Conservation (phyloP, 805 yeast species). For the Isabelozyma heimii region DNA sequence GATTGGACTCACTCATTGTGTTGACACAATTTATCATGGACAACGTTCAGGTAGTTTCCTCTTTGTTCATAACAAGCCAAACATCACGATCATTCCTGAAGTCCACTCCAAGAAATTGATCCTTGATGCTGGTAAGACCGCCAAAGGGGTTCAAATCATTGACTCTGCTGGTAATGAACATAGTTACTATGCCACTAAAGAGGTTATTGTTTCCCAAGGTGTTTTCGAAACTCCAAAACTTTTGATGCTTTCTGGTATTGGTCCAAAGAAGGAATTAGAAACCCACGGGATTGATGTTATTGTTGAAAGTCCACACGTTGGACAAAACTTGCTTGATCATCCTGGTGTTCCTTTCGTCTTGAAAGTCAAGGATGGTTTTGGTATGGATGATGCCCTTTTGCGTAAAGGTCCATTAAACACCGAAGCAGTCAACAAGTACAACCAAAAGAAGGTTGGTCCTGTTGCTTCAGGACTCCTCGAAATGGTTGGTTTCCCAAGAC, state of each 20-base stretch:
- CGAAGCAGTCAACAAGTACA: slow-evolving; percentile 11
- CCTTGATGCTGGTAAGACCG: slow-evolving; percentile 13
- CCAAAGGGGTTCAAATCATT: slow-evolving; percentile 20
- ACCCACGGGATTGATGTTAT: slow-evolving; percentile 19
- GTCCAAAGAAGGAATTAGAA: slow-evolving; percentile 22
- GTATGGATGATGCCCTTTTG: slow-evolving; percentile 16
- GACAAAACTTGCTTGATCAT: slow-evolving; percentile 29
- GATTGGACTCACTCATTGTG: slow-evolving; percentile 17
- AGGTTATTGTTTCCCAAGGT: slow-evolving; percentile 23
- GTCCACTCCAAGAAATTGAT: slow-evolving; percentile 20
- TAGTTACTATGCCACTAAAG: slow-evolving; percentile 18
- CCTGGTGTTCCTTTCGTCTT: slow-evolving; percentile 24
- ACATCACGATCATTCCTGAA: slow-evolving; percentile 20
- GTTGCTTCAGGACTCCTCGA: slow-evolving; percentile 17
- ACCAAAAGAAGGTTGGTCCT: slow-evolving; percentile 13
- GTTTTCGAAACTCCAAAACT: slow-evolving; percentile 28
- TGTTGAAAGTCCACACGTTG: slow-evolving; percentile 25
- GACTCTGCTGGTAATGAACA: slow-evolving; percentile 15
- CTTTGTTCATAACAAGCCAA: slow-evolving; percentile 12
- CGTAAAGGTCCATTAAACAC: slow-evolving; percentile 12
- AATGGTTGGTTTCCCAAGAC: slow-evolving; percentile 19
- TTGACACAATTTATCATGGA: slow-evolving; percentile 17
- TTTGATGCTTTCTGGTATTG: slow-evolving; percentile 27
- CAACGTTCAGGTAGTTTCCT: slow-evolving; percentile 17
- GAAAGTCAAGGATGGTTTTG: slow-evolving; percentile 15